Evolutionary conservation across 805 yeast species (phyloP), one percentile per base, ranked within the genome.

Genomic region (Candida rishiriensis): DNA sequence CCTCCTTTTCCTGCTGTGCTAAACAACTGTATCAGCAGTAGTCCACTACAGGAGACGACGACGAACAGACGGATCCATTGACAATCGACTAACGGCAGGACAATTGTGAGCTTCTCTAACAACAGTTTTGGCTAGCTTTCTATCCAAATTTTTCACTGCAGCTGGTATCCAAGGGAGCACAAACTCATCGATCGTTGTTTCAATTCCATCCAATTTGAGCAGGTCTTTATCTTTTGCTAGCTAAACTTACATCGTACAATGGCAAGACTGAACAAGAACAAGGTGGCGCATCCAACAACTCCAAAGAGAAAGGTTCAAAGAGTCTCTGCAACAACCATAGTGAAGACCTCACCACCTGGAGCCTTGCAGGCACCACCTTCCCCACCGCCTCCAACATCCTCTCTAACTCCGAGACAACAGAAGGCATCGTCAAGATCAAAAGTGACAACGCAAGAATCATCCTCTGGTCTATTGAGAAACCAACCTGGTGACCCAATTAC

Each of bases 401-500:
- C 14, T 29, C 29, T 14, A 17, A 9, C 11, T 26, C 15, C 42
- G 28, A 28, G 40, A 41, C 34, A 29, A 40, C 38, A 36, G 14
- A 30, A 30, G n/a, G n/a, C n/a, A n/a, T n/a, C n/a, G 9, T 13
- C 33, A 30, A 30, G 33, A 12, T 13, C 13, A 3, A 30, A n/a
- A n/a, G n/a, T n/a, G n/a, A n/a, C n/a, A n/a, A n/a, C n/a, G n/a
- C n/a, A n/a, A 30, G 35, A 43, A 12, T 4, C 46, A n/a, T 38
- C 47, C 15, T 52, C 68, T 15, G 80, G 77, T 10, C 56, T 72
- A 18, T 55, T 63, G 52, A 64, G 74, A 55, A 77, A 76, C 44
- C 69, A 68, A 44, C 83, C 83, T 1, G 83, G 83, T 0, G 82
- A 77, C 52, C 79, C 81, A 17, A 39, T 60, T 36, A 52, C 56